Evolutionary conservation across 805 yeast genomes (phyloP).

Genomic region (Kluyveromyces dobzhanskii): DNA sequence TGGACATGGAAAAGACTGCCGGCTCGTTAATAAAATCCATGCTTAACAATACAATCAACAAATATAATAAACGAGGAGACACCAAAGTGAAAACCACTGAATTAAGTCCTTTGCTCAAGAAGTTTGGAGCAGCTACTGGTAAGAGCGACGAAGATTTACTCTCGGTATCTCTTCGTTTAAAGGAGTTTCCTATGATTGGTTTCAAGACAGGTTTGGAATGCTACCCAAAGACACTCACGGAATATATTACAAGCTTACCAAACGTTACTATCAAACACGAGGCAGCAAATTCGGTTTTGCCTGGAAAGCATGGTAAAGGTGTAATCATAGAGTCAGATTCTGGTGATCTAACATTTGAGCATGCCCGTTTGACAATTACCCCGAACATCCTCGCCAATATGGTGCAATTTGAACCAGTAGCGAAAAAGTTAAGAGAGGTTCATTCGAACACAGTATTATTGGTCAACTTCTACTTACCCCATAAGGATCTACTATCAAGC

Average conservation of each 20-base stretch:
- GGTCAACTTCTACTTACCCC: constrained; percentile 58
- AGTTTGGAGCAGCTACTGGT: constrained; percentile 35
- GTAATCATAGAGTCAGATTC: constrained; percentile 9
- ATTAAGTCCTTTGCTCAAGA: constrained; percentile 25
- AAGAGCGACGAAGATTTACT: constrained; percentile 33
- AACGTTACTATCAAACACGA: constrained; percentile 25
- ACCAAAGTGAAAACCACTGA: constrained; percentile 4
- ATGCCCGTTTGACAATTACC: constrained; percentile 52
- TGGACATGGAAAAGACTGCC: constrained; percentile 46
- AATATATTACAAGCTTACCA: constrained; percentile 29
- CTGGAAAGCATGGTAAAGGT: constrained; percentile 14
- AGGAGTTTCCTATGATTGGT: constrained; percentile 53
- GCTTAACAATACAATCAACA: constrained; percentile 28
- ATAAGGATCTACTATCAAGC: constrained; percentile 31
- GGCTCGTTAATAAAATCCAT: constrained; percentile 50
- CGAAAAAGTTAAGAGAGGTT: constrained; percentile 18
- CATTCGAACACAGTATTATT: constrained; percentile 46
- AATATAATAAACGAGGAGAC: constrained; percentile 10
- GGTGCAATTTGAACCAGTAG: constrained; percentile 16
- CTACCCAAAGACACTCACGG: constrained; percentile 38
- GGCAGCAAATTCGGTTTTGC: neutral
- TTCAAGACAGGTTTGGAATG: constrained; percentile 48
- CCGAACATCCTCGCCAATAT: constrained; percentile 34
- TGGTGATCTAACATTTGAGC: constrained; percentile 34
- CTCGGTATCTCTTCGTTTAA: constrained; percentile 32